Evolutionary conservation across 495 filamentous ascomycete species (phyloP).

Genomic region (Entonaema liquescens): DNA sequence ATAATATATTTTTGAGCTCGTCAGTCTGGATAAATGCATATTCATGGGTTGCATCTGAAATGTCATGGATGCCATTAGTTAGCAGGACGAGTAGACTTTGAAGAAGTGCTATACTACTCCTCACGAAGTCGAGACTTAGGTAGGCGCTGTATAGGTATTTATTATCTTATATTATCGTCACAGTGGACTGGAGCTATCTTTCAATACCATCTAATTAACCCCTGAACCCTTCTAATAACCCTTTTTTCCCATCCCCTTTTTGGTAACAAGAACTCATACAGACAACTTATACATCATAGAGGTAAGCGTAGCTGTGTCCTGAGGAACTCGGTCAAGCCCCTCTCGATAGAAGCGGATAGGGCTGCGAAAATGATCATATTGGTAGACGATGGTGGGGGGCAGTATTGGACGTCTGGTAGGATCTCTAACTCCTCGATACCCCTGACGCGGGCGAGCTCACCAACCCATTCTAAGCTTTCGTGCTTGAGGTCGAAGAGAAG

Average conservation of each 20-base stretch:
- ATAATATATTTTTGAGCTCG: not conserved
- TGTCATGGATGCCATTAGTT: not conserved
- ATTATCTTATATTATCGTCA: not conserved
- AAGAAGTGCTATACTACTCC: not conserved
- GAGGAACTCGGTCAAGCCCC: constrained; percentile 58
- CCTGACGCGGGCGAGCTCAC: constrained; percentile 52
- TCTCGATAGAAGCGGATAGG: constrained; percentile 62
- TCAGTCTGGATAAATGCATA: not conserved
- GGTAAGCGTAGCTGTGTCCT: constrained; percentile 44
- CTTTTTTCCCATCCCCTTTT: not conserved
- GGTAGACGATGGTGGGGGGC: constrained; percentile 51
- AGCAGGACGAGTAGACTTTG: not conserved
- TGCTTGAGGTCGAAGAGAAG: constrained; percentile 48
- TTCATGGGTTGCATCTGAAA: not conserved
- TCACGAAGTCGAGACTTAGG: not conserved
- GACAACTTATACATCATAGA: not conserved
- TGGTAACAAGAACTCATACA: not conserved
- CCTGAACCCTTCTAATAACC: not conserved
- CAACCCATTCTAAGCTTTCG: constrained; percentile 61
- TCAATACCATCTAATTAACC: not conserved
- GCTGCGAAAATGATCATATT: constrained; percentile 58
- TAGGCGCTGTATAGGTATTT: too few relatives aligned
- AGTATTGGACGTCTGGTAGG: constrained; percentile 51
- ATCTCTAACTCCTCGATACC: constrained; percentile 54
- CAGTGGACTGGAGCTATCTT: not conserved